phyloP scores from a whole-genome alignment of 305 asterid species.

The Salvia sclarea region DNA sequence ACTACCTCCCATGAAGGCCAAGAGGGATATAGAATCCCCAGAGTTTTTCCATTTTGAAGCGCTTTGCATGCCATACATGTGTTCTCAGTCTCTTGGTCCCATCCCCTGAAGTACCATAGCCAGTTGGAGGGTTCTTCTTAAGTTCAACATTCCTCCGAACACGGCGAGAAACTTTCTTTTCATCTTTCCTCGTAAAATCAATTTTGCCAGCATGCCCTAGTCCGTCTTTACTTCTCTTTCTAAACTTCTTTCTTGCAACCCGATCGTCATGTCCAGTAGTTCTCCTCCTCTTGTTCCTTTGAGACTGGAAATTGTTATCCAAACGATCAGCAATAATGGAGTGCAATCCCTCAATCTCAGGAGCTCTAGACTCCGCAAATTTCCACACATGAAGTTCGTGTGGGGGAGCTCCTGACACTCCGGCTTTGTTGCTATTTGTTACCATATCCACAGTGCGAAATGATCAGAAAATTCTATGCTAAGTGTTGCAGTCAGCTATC shows the following conservation, averaged over 20 bases:
- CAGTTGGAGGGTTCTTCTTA: conserved; percentile 55
- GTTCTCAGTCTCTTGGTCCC: conserved; percentile 90
- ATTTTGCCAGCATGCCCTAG: conserved; percentile 20
- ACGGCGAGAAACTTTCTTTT: conserved; percentile 55
- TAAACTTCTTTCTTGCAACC: conserved; percentile 42
- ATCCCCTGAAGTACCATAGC: conserved; percentile 76
- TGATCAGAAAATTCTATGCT: conserved; percentile 9
- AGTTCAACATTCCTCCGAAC: conserved; percentile 69
- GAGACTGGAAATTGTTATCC: conserved; percentile 62
- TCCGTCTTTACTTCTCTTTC: conserved; percentile 47
- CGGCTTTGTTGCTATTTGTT: conserved; percentile 40
- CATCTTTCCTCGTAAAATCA: conserved; percentile 36
- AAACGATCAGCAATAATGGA: conserved; percentile 58
- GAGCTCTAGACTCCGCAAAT: conserved; percentile 78
- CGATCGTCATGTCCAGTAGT: conserved; percentile 75
- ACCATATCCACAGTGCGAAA: conserved; percentile 36
- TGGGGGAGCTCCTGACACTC: conserved; percentile 52
- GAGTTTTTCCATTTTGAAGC: conserved; percentile 69
- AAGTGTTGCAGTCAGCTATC: conserved; percentile 5
- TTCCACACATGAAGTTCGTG: conserved; percentile 65
- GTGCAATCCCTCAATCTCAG: conserved; percentile 76
- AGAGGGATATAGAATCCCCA: conserved; percentile 91
- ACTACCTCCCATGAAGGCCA: conserved; percentile 82
- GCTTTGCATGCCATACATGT: conserved; percentile 94
- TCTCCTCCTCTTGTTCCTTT: conserved; percentile 82